A percentile compares a stretch with the other conserved stretches of the same genome.
phyloP scores from a whole-genome alignment of 1,284 basidiomycete genomes.

The Moesziomyces globuligerus region DNA sequence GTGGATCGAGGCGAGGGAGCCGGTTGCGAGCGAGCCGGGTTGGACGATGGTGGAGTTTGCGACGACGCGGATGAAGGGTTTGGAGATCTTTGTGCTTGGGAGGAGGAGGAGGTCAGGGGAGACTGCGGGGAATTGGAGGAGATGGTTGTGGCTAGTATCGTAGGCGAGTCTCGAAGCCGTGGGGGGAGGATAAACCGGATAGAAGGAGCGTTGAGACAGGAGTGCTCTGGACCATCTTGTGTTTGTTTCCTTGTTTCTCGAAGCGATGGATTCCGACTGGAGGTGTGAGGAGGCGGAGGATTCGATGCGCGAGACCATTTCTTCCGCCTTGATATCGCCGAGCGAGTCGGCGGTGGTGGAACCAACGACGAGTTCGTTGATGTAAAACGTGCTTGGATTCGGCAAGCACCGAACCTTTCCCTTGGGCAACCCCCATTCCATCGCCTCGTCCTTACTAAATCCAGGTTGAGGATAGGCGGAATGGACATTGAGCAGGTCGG shows the following conservation, averaged over 20 bases:
- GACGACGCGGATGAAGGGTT: conserved; percentile 71
- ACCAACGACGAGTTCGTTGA: conserved; percentile 85
- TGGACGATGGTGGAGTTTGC: conserved; percentile 77
- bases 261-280: conserved; percentile 64
- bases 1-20: conserved; percentile 22
- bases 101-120: conserved; percentile 84
- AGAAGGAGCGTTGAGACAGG: conserved; percentile 89
- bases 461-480: conserved; percentile 87
- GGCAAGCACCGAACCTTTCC: conserved; percentile 81
- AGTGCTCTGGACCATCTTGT: conserved; percentile 73
- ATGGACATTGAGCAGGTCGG: conserved; percentile 82
- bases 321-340: conserved; percentile 87
- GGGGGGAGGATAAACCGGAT: conserved; percentile 91
- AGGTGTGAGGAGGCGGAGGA: not conserved
- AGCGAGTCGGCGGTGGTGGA: conserved; percentile 84
- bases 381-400: conserved; percentile 84
- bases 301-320: conserved; percentile 78
- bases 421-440: conserved; percentile 29
- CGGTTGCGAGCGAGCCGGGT: conserved; percentile 68
- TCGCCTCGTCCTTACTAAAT: conserved; percentile 69
- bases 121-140: conserved; percentile 51
- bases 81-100: conserved; percentile 72
- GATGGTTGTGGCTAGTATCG: conserved; percentile 55
- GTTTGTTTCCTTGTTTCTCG: conserved; percentile 35
- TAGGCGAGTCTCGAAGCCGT: conserved; percentile 70